These are phyloP conservation scores for Neurospora sp. DNA, from an alignment of 2,329 filamentous ascomycete genomes.

Conservation along the genomic window DNA sequence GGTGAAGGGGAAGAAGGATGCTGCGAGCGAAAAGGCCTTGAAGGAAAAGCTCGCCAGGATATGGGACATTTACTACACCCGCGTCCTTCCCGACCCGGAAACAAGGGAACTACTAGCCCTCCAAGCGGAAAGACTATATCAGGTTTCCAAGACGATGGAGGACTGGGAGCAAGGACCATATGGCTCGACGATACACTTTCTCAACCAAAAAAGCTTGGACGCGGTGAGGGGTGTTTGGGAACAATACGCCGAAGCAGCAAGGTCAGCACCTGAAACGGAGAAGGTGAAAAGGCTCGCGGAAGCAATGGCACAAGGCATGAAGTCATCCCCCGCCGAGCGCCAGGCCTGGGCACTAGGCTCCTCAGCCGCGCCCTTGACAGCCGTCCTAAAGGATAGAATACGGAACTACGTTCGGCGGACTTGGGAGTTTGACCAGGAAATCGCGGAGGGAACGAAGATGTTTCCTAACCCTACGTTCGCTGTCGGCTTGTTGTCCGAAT, in stretches of 20 bases:
- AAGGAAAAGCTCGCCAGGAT: constrained; percentile 13
- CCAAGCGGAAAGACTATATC: constrained; percentile 34
- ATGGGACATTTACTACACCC: constrained; percentile 49
- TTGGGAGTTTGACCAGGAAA: not conserved
- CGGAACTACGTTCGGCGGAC: not conserved
- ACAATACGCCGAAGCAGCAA: constrained; percentile 19
- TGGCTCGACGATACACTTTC: constrained; percentile 35
- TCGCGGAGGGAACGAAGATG: not conserved
- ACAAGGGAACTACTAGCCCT: constrained; percentile 24
- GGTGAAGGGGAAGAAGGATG: too few relatives aligned
- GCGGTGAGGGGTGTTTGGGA: constrained; percentile 32
- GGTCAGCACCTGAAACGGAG: constrained; percentile 2
- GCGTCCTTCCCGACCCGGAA: constrained; percentile 32
- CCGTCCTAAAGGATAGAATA: not conserved
- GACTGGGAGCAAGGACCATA: constrained; percentile 37
- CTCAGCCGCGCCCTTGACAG: not conserved
- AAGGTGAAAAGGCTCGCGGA: not conserved
- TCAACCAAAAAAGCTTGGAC: constrained; percentile 35
- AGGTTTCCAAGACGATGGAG: constrained; percentile 26
- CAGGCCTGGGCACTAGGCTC: not conserved
- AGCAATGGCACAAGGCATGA: not conserved
- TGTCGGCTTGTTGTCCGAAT: constrained; percentile 20
- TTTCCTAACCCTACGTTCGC: constrained; percentile 36
- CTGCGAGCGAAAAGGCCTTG: not conserved
- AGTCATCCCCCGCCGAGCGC: not conserved